Conservation (phyloP, 495 filamentous ascomycete genomes). For the Xylaria venustula region DNA sequence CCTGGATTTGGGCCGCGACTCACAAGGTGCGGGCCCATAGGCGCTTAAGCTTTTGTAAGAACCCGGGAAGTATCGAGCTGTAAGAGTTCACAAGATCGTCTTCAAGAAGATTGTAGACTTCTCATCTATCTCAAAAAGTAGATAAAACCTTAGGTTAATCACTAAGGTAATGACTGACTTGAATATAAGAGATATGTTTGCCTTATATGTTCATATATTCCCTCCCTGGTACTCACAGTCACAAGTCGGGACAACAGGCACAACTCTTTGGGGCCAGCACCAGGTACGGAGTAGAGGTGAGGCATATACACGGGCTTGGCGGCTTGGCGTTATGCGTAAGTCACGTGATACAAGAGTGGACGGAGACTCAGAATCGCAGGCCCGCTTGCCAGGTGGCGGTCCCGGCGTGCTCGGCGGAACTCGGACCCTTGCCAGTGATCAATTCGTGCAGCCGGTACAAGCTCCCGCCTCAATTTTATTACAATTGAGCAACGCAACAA, state of each 20-base stretch:
- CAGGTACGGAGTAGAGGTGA: no score
- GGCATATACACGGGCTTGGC: no score
- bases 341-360: slow-evolving; percentile 3
- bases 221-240: not conserved
- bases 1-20: no score
- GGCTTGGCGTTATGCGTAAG: no score
- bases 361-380: not conserved
- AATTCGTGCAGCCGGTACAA: slow-evolving; percentile 8
- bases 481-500: slow-evolving; percentile 23
- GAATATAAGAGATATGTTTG: not conserved
- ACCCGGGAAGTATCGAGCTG: not conserved
- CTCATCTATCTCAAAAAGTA: not conserved
- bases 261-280: no score
- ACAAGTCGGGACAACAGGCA: no score
- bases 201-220: not conserved
- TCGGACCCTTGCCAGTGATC: not conserved
- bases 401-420: not conserved
- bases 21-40: no score
- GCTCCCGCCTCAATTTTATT: slow-evolving; percentile 23
- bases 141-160: not conserved
- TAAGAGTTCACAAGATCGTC: not conserved
- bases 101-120: not conserved
- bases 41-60: not conserved
- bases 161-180: not conserved
- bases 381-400: slow-evolving; percentile 6